A percentile compares a stretch with the other conserved stretches of the same genome.
These are phyloP conservation scores for Fusarium sublunatum DNA, from an alignment of 2,329 filamentous ascomycete species.

Conservation along the genomic window DNA sequence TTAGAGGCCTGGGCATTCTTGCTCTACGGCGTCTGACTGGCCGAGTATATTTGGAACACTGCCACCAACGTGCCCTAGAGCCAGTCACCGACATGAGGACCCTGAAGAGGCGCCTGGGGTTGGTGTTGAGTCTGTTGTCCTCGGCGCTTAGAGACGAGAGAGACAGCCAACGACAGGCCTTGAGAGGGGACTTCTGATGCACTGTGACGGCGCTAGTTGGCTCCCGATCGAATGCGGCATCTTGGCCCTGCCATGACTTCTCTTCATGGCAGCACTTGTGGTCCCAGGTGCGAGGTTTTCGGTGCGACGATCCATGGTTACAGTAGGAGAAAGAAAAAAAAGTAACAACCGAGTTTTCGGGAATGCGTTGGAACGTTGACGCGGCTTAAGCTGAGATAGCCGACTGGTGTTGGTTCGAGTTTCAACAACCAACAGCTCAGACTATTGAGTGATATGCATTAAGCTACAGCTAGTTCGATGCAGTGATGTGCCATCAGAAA, in stretches of 20 bases:
- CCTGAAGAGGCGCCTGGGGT: constrained; percentile 29
- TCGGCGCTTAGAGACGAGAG: constrained; percentile 42
- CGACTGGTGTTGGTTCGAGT: constrained; percentile 1
- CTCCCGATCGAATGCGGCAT: constrained; percentile 15
- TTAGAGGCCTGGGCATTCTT: constrained; percentile 36
- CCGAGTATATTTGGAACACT: constrained; percentile 46
- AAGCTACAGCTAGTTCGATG: constrained; percentile 6
- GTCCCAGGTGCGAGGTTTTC: not conserved
- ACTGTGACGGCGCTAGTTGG: constrained; percentile 45
- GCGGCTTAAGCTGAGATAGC: constrained; percentile 13
- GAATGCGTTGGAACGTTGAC: constrained; percentile 10
- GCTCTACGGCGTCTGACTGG: constrained; percentile 40
- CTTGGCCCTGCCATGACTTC: constrained; percentile 11
- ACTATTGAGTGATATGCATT: constrained; percentile 6
- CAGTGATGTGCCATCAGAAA: constrained; percentile 6
- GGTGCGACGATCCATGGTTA: not conserved
- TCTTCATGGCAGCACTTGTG: not conserved
- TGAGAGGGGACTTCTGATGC: constrained; percentile 26
- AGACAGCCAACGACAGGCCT: constrained; percentile 37
- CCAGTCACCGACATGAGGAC: constrained; percentile 11
- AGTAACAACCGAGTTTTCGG: constrained; percentile 14
- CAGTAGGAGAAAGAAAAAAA: not conserved
- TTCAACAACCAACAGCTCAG: not conserved
- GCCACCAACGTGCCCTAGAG: constrained; percentile 26
- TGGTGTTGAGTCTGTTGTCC: constrained; percentile 21